Evolutionary conservation across 108 stramenopile species (phyloP).

Genomic region (Cyclotella baltica): DNA sequence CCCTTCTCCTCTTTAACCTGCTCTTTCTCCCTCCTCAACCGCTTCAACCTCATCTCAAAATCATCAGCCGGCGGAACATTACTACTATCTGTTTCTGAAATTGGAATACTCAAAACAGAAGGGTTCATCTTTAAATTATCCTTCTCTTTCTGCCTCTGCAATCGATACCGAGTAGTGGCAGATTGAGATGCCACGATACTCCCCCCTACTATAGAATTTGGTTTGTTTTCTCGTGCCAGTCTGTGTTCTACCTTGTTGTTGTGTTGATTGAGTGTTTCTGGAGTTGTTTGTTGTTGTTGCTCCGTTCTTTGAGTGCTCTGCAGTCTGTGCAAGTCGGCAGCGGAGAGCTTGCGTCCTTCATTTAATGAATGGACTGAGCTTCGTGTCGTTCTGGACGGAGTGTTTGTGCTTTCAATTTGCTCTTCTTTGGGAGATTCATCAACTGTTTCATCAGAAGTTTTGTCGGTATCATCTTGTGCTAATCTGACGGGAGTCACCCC

Average conservation of each 20-base stretch:
- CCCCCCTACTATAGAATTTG: neutral
- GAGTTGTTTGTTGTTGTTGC: neutral
- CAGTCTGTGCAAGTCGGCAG: constrained; percentile 10
- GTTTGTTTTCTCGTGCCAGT: neutral
- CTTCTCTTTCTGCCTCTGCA: neutral
- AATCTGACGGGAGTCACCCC: neutral
- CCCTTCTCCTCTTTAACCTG: neutral
- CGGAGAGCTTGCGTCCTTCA: constrained; percentile 2
- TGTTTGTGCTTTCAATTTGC: neutral
- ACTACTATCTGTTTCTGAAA: neutral
- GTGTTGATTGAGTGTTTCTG: neutral
- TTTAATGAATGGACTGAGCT: neutral
- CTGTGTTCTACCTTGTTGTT: neutral
- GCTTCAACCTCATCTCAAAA: neutral
- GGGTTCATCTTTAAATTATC: neutral
- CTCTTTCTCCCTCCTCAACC: neutral
- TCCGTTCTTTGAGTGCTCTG: neutral
- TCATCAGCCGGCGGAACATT: neutral
- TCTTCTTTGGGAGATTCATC: neutral
- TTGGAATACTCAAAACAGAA: neutral
- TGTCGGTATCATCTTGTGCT: neutral
- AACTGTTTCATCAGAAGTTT: neutral
- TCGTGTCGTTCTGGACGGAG: neutral
- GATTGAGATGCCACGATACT: constrained; percentile 13
- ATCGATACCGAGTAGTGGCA: constrained; percentile 1